Base-by-base conservation (phyloP, 371 early-diverging fungal genomes). In the Sporodiniella umbellata region DNA sequence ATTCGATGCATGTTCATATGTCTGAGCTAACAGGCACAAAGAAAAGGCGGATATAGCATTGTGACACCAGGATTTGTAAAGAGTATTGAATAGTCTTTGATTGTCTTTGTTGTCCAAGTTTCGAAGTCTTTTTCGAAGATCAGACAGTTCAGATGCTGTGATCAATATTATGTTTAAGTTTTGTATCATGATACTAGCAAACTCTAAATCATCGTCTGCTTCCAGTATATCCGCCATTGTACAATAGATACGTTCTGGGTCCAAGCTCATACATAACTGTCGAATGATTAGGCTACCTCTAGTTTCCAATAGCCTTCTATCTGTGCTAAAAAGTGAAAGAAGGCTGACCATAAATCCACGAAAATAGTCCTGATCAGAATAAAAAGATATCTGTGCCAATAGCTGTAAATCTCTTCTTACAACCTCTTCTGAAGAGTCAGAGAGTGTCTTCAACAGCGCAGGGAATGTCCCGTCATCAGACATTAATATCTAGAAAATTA, bases 1-100 rank as follows among this genome's bases (percentile, higher is more conserved):
- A 25, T 79, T 80, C 0, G 87, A 75, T 0, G 89, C 89, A 58
- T 91, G 90, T 54, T 92, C 94, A 60, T 96, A 96, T 18, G 86
- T 87, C 66, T 94, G 94, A 22, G 95, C 85, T 33, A 95, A 68
- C 25, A 96, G 74, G 44, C 95, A 95, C 3, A 96, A 76, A 1
- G 92, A 85, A 56, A 96, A 88, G 2, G 90, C 80, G 2, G 95
- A 81, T 0, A 94, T 89, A 6, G 96, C 86, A 62, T 89, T 92
- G 66, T 94, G 93, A 49, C 89, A 90, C 96, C 96, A 96, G 1
- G 91, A 87, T 28, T 83, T 74, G 68, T 94, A 95, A 10, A 96
- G 68, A 2, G 80, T 68, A 23, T 79, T 74, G 54, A 95, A 96
- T 8, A 96, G 64, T 22, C 60, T 71, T 59, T 89, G 88, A 33